Evolutionary conservation across 495 filamentous ascomycete genomes (phyloP).

Genomic region (Neurospora africana): DNA sequence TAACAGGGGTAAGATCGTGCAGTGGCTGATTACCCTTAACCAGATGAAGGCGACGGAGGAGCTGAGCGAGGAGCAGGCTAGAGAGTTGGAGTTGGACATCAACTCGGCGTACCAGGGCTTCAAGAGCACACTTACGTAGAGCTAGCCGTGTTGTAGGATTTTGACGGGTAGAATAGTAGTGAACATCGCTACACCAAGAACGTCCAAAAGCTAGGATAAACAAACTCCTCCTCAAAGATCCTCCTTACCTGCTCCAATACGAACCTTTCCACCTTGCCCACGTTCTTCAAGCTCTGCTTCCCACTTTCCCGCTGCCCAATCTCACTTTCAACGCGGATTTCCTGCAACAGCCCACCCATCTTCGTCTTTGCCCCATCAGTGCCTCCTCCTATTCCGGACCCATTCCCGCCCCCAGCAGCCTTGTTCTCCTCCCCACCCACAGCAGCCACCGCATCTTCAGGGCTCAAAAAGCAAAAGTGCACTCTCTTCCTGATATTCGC

Average conservation of each 20-base stretch:
- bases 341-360: conserved; percentile 68
- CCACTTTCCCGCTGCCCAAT: conserved; percentile 85
- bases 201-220: conserved; percentile 97
- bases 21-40: conserved; percentile 94
- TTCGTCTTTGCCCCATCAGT: conserved; percentile 16
- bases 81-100: conserved; percentile 82
- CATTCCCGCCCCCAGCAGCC: conserved; percentile 16
- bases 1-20: conserved; percentile 88
- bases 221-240: conserved; percentile 97
- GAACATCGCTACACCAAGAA: conserved; percentile 58
- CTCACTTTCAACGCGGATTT: conserved; percentile 93
- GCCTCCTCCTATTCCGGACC: conserved; percentile 2
- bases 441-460: conserved; percentile 71
- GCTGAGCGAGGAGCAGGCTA: conserved; percentile 72
- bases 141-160: not conserved
- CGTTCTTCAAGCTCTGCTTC: conserved; percentile 92
- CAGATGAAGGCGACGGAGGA: conserved; percentile 95
- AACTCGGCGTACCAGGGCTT: conserved; percentile 87
- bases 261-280: conserved; percentile 96
- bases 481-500: conserved; percentile 76
- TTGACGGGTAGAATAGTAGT: not conserved
- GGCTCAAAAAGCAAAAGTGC: conserved; percentile 85
- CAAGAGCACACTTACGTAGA: conserved; percentile 44
- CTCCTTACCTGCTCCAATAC: conserved; percentile 91
- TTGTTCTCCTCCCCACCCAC: conserved; percentile 42